A percentile compares a stretch with the other conserved stretches of the same genome.
These are phyloP conservation scores for Heliosperma pusillum DNA, from an alignment of 148 eudicot genomes.

Conservation along the genomic window DNA sequence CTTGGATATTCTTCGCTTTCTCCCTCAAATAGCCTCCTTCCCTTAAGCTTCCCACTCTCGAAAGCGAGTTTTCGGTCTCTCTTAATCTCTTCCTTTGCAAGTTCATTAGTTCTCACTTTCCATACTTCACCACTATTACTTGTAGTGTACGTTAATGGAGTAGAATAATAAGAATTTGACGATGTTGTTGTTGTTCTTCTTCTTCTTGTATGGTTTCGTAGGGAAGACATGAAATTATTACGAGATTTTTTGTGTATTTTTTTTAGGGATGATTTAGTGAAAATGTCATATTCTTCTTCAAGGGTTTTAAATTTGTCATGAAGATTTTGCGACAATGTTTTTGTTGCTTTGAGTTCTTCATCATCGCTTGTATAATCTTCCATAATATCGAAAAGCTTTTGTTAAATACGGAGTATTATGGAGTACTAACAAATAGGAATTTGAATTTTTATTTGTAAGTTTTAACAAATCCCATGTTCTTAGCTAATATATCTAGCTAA, in stretches of 20 bases:
- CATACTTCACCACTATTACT: slow-evolving; percentile 24
- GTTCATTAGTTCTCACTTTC: slow-evolving; percentile 32
- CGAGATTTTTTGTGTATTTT: background rate
- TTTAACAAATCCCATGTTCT: background rate
- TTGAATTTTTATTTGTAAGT: background rate
- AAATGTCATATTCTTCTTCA: slow-evolving; percentile 20
- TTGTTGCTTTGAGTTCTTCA: background rate
- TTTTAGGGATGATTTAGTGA: slow-evolving; percentile 22
- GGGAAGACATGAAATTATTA: slow-evolving; percentile 1
- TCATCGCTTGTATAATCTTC: slow-evolving; percentile 20
- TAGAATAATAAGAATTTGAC: background rate
- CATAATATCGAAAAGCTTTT: background rate
- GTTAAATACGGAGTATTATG: no score
- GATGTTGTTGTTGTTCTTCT: no score
- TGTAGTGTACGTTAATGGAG: slow-evolving; percentile 8
- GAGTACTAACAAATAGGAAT: background rate
- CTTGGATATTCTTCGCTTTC: slow-evolving; percentile 11
- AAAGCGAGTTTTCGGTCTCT: slow-evolving; percentile 17
- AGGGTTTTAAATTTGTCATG: slow-evolving; percentile 20
- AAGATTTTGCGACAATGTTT: slow-evolving; percentile 15
- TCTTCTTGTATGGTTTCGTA: slow-evolving; percentile 16
- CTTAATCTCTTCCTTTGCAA: slow-evolving; percentile 20
- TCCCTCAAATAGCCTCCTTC: slow-evolving; percentile 31
- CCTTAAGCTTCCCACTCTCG: slow-evolving; percentile 21
- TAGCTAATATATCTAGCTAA: background rate